A percentile compares a stretch with the other conserved stretches of the same genome.
These are phyloP conservation scores for Elaphomyces granulatus DNA, from an alignment of 495 filamentous ascomycete species.

Conservation along the genomic window DNA sequence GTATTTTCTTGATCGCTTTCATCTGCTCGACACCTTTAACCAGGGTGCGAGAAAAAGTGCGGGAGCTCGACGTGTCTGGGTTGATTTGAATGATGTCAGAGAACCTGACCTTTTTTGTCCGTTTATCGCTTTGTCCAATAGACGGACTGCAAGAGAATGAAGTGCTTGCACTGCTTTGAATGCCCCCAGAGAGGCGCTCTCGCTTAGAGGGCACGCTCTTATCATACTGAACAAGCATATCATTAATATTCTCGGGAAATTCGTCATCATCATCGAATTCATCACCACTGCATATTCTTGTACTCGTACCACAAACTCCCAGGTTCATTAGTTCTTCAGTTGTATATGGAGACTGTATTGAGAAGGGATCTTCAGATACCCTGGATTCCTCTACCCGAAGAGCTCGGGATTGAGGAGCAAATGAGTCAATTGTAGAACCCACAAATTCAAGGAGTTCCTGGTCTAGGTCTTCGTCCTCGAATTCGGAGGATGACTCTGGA, in stretches of 20 bases:
- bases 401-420: slow-evolving; percentile 7
- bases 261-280: slow-evolving; percentile 62
- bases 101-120: too few species aligned
- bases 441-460: slow-evolving; percentile 37
- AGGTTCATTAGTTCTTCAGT: slow-evolving; percentile 23
- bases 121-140: too few species aligned
- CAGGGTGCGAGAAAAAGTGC: not conserved
- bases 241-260: slow-evolving; percentile 27
- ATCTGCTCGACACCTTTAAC: not conserved
- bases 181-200: not conserved
- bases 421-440: slow-evolving; percentile 25
- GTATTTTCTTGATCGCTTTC: slow-evolving; percentile 3
- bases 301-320: slow-evolving; percentile 13
- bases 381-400: slow-evolving; percentile 3
- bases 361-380: too few species aligned
- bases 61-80: too few species aligned
- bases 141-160: too few species aligned
- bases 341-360: slow-evolving; percentile 1
- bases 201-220: slow-evolving; percentile 39
- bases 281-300: slow-evolving; percentile 24
- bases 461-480: slow-evolving; percentile 47
- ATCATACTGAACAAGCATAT: slow-evolving; percentile 28
- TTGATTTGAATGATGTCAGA: too few species aligned
- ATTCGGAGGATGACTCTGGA: slow-evolving; percentile 38
- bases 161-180: too few species aligned